These are phyloP conservation scores for Cutaneotrichosporon dermatis DNA, from an alignment of 1,284 basidiomycete genomes.

Conservation along the genomic window DNA sequence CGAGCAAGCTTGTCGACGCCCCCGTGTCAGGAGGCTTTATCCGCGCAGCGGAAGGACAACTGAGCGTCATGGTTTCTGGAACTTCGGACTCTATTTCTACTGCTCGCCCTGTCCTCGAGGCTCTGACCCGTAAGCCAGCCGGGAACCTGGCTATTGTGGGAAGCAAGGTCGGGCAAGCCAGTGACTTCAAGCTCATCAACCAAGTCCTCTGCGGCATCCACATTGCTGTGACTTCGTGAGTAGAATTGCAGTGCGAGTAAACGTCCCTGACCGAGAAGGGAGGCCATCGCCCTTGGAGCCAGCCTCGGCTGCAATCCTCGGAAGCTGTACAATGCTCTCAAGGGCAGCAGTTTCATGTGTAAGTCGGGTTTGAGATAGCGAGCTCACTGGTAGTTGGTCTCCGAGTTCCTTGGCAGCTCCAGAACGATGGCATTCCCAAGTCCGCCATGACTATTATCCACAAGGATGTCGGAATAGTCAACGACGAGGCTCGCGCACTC, in stretches of 20 bases:
- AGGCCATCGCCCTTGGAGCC: conserved; percentile 43
- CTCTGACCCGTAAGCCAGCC: conserved; percentile 32
- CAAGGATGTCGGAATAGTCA: conserved; percentile 43
- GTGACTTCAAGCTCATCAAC: conserved; percentile 45
- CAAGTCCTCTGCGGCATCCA: conserved; percentile 41
- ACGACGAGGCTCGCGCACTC: conserved; percentile 34
- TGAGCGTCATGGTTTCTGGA: conserved; percentile 47
- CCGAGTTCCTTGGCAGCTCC: conserved; percentile 37
- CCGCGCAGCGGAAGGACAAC: conserved; percentile 41
- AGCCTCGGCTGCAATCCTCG: conserved; percentile 41
- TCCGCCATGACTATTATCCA: conserved; percentile 43
- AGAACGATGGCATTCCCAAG: conserved; percentile 32
- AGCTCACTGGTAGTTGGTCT: conserved; percentile 28
- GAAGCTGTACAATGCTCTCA: conserved; percentile 32
- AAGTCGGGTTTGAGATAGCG: conserved; percentile 1
- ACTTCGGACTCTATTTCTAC: conserved; percentile 24
- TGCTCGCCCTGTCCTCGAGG: conserved; percentile 33
- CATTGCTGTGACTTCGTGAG: conserved; percentile 30
- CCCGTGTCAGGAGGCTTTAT: conserved; percentile 48
- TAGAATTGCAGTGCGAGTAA: neutral
- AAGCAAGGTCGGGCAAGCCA: conserved; percentile 28
- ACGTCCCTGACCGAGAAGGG: conserved; percentile 17
- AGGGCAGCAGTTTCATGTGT: conserved; percentile 49
- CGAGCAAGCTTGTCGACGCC: conserved; percentile 38
- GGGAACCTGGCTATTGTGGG: conserved; percentile 35